Conservation (phyloP, 345 rosid species). For the Eucalyptus paniculata region DNA sequence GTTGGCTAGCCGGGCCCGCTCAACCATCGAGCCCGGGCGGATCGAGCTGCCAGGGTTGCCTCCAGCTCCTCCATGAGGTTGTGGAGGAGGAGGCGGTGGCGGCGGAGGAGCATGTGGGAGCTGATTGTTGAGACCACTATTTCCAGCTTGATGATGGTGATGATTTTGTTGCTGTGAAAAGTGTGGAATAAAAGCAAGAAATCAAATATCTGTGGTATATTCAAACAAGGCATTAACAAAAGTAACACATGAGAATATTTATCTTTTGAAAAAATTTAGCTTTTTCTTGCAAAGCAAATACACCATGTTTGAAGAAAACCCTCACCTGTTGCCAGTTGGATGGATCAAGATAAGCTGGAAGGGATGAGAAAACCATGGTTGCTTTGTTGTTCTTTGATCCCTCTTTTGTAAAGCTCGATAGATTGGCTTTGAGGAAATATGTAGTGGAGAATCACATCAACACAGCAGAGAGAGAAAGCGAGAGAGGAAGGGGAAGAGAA, state of each 20-base stretch:
- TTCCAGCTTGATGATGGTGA: constrained; percentile 24
- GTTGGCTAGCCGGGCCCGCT: constrained; percentile 57
- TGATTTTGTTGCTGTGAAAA: constrained; percentile 34
- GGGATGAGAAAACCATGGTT: constrained; percentile 77
- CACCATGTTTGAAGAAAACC: background rate
- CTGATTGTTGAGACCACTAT: constrained; percentile 7
- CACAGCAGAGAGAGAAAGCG: constrained; percentile 26
- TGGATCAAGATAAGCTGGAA: constrained; percentile 93
- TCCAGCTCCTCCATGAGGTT: constrained; percentile 14
- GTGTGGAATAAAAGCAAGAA: background rate
- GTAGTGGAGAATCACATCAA: background rate
- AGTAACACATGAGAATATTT: background rate
- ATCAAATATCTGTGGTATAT: constrained; percentile 30
- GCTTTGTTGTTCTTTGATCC: background rate
- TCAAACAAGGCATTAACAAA: constrained; percentile 21
- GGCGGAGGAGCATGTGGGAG: constrained; percentile 9
- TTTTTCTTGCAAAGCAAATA: constrained; percentile 7
- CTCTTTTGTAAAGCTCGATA: constrained; percentile 31
- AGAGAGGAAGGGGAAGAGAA: background rate
- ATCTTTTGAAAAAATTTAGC: constrained; percentile 19
- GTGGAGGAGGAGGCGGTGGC: constrained; percentile 17
- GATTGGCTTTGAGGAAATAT: constrained; percentile 13
- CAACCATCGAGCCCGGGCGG: constrained; percentile 60
- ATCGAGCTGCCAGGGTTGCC: background rate
- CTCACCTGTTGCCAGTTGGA: constrained; percentile 69